Base-by-base conservation (phyloP, 768 basidiomycete species). In the Phlebiopsis gigantea region DNA sequence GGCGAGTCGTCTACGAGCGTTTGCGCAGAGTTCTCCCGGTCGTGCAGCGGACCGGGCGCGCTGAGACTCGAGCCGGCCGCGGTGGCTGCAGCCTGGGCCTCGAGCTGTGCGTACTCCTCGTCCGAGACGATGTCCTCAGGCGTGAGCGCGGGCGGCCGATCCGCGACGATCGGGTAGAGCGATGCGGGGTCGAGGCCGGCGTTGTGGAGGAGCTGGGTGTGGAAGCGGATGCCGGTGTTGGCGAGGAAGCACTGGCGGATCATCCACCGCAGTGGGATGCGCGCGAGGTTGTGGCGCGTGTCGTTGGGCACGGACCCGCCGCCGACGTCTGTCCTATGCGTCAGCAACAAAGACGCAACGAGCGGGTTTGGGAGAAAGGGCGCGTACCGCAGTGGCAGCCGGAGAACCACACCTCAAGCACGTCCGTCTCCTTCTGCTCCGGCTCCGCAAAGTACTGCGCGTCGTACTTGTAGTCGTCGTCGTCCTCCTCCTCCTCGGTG, bases 371-470 rank as follows among this genome's bases (percentile, higher is more conserved):
- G 34, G 5, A 21, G 22, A 15, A 15, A 28, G 2, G 22, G 39
- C 9, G 70, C 77, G 26, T 61, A 87, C 88, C 87, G 46, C 80
- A 80, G 61, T 90, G 88, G 62, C 78, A 81, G 0, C 89, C 89
- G 3, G 87, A 69, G 62, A 91, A 92, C 89, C 90, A 91, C 1
- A 92, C 90, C 61, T 92, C 88, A 46, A 81, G 75, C 3, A 88
- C 81, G 57, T 90, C 72, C 0, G 88, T 90, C 50, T 66, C 44
- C 17, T 45, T 46, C 15, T 30, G 25, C 19, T 17, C 5, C 7
- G 14, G 14, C 28, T 29, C 21, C 15, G 28, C 34, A 17, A 39
- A 39, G n/a, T 28, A 48, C 9, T 48, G 9, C 47, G 26, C 2
- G 39, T 17, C 66, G 62, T 22, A 70, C 68, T 3, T 69, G 66